Evolutionary conservation across 176 grass and related monocot genomes (phyloP).

Genomic region (Hordeum marinum): DNA sequence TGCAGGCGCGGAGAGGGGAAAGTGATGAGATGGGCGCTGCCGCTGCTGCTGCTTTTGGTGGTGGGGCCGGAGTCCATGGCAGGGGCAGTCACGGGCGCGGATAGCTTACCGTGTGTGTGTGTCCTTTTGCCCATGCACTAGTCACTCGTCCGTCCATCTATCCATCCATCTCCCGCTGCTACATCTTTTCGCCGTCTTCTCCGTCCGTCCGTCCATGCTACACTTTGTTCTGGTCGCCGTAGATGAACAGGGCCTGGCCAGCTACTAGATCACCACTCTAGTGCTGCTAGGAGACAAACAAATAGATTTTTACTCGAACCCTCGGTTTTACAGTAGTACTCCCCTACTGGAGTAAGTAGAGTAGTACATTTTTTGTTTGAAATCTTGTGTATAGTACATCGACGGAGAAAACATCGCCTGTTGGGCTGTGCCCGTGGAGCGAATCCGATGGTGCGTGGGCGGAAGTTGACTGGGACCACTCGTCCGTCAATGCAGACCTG

Average conservation of each 20-base stretch:
- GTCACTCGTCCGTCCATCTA: not conserved
- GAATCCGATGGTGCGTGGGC: not conserved
- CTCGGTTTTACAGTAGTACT: not conserved
- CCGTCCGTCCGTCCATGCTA: not conserved
- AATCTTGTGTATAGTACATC: too few species aligned
- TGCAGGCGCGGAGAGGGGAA: not conserved
- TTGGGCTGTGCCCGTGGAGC: not conserved
- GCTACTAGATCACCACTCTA: not conserved
- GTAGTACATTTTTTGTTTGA: too few species aligned
- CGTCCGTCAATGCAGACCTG: not conserved
- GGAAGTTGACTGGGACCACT: not conserved
- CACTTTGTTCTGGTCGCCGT: not conserved
- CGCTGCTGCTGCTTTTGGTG: not conserved
- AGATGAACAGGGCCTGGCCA: not conserved
- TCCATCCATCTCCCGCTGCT: not conserved
- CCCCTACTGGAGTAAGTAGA: not conserved
- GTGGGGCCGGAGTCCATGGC: not conserved
- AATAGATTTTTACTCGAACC: not conserved
- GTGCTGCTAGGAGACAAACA: not conserved
- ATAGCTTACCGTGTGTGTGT: not conserved
- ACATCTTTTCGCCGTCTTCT: not conserved
- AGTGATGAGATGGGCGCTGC: constrained; percentile 4
- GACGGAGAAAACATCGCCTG: not conserved
- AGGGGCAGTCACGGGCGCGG: not conserved
- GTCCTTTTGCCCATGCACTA: not conserved